A percentile compares a stretch with the other conserved stretches of the same genome.
phyloP scores from a whole-genome alignment of 495 filamentous ascomycete species.

The Rusavskia elegans region DNA sequence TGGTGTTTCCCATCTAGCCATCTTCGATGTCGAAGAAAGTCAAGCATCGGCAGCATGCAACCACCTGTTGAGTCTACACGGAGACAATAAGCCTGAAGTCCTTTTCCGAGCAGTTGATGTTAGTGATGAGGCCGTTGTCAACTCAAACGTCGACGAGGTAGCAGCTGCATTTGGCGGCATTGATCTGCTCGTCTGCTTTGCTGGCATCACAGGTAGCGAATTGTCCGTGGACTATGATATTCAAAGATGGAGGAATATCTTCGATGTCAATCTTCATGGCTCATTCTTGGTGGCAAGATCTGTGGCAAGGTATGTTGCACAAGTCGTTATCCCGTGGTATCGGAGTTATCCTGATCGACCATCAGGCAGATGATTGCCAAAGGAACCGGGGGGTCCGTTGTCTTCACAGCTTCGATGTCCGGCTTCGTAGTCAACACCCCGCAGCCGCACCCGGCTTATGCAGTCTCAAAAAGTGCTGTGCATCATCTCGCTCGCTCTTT shows the following conservation, averaged over 20 bases:
- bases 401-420: slow-evolving; percentile 65
- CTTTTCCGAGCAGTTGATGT: slow-evolving; percentile 36
- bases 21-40: slow-evolving; percentile 40
- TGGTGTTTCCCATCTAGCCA: slow-evolving; percentile 37
- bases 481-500: slow-evolving; percentile 62
- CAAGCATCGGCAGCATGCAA: neutral
- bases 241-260: slow-evolving; percentile 37
- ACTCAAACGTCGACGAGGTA: slow-evolving; percentile 23
- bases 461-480: slow-evolving; percentile 65
- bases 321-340: slow-evolving; percentile 1
- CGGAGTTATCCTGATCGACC: neutral
- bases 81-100: slow-evolving; percentile 17
- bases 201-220: slow-evolving; percentile 44
- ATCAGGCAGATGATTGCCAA: slow-evolving; percentile 17
- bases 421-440: slow-evolving; percentile 67
- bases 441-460: slow-evolving; percentile 65
- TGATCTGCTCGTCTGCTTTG: slow-evolving; percentile 46
- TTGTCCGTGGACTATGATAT: slow-evolving; percentile 37
- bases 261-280: slow-evolving; percentile 55
- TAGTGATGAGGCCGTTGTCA: slow-evolving; percentile 33
- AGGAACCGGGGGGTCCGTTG: slow-evolving; percentile 35
- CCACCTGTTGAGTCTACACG: neutral
- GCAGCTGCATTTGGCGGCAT: slow-evolving; percentile 31
- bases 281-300: slow-evolving; percentile 52
- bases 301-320: slow-evolving; percentile 32